Percentiles rank a stretch among this genome's conserved stretches.
Evolutionary conservation across 1,139 yeast species (phyloP).

Genomic region (Geotrichum candidum): DNA sequence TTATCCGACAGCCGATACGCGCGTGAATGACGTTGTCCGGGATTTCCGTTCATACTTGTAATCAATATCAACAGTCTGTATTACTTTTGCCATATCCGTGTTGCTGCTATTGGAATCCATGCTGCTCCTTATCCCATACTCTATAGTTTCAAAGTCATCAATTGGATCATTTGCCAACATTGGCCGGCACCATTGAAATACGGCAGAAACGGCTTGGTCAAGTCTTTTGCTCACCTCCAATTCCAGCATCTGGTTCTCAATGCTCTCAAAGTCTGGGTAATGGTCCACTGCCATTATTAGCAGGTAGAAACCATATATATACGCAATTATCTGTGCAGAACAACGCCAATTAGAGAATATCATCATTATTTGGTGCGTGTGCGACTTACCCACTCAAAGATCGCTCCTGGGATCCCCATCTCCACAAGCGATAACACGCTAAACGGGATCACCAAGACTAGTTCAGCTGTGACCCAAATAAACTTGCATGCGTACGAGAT

Average conservation of each 20-base stretch:
- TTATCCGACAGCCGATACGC: not conserved
- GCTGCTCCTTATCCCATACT: not conserved
- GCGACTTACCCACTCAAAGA: constrained; percentile 17
- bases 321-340: constrained; percentile 12
- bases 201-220: constrained; percentile 6
- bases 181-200: constrained; percentile 3
- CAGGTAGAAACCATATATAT: constrained; percentile 16
- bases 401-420: constrained; percentile 12
- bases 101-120: not conserved
- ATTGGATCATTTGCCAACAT: not conserved
- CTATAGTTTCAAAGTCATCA: constrained; percentile 1
- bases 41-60: not conserved
- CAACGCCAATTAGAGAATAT: not conserved
- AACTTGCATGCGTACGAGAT: constrained; percentile 15
- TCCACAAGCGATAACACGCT: constrained; percentile 15
- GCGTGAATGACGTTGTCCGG: not conserved
- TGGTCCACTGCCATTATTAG: constrained; percentile 12
- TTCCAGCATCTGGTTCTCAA: constrained; percentile 1
- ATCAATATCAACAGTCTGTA: not conserved
- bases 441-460: constrained; percentile 15
- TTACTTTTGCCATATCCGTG: not conserved
- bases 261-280: constrained; percentile 3
- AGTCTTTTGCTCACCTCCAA: constrained; percentile 9
- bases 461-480: constrained; percentile 15
- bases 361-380: not conserved